These are phyloP conservation scores for Kregervanrija fluxuum DNA, from an alignment of 805 yeast species.

Conservation along the genomic window DNA sequence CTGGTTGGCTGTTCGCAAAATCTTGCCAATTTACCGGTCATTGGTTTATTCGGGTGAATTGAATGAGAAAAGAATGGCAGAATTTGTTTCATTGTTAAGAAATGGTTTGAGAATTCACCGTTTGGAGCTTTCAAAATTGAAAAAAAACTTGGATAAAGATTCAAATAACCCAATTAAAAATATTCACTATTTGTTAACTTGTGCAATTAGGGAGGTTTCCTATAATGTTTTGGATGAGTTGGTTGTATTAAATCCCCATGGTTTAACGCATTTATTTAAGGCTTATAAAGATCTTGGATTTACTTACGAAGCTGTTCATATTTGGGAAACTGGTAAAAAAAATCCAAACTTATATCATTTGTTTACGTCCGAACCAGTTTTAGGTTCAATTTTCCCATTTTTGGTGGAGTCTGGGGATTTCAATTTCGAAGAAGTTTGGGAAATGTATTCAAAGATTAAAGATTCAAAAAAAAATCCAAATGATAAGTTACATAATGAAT, in stretches of 20 bases:
- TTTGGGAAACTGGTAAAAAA: conserved; percentile 63
- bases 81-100: conserved; percentile 43
- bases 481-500: conserved; percentile 34
- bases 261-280: conserved; percentile 50
- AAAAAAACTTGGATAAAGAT: conserved; percentile 55
- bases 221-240: conserved; percentile 40
- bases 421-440: conserved; percentile 51
- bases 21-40: conserved; percentile 44
- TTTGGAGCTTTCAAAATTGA: conserved; percentile 44
- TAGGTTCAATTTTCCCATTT: conserved; percentile 63
- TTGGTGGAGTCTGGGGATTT: conserved; percentile 55
- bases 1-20: conserved; percentile 45
- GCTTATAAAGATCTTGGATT: conserved; percentile 55
- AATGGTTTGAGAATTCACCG: conserved; percentile 52
- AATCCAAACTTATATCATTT: conserved; percentile 32
- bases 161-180: conserved; percentile 48
- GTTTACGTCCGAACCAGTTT: conserved; percentile 57
- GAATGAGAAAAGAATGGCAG: conserved; percentile 38
- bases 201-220: conserved; percentile 45
- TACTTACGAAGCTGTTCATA: conserved; percentile 54
- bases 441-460: conserved; percentile 39
- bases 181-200: conserved; percentile 42
- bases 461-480: conserved; percentile 24
- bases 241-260: conserved; percentile 41
- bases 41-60: conserved; percentile 41